Evolutionary conservation across 2,329 filamentous ascomycete species (phyloP).

Genomic region (Sporothrix inflata): DNA sequence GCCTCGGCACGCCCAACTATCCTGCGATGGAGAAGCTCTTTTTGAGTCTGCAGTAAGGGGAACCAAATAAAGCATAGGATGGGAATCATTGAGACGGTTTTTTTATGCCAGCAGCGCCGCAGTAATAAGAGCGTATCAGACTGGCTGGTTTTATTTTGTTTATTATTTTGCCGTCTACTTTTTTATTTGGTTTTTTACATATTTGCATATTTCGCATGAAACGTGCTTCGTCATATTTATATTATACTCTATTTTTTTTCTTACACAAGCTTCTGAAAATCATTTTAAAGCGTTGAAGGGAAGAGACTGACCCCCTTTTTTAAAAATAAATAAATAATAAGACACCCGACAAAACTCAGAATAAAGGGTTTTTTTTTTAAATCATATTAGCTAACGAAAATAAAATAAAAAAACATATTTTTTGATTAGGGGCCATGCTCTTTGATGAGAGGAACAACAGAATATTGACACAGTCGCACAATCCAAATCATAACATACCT

Average conservation of each 20-base stretch:
- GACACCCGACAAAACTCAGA: neutral
- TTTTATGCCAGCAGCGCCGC: neutral
- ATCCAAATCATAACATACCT: too few species aligned
- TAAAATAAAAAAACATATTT: too few species aligned
- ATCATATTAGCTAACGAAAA: neutral
- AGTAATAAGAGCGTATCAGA: neutral
- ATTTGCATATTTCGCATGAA: neutral
- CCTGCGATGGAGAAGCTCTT: constrained; percentile 41
- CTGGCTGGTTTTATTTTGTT: neutral
- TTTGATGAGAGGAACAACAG: too few species aligned
- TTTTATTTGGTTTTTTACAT: neutral
- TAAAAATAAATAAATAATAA: neutral
- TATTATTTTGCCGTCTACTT: neutral
- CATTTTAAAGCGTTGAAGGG: too few species aligned
- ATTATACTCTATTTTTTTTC: neutral
- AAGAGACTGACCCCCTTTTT: too few species aligned
- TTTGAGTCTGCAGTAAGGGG: constrained; percentile 33
- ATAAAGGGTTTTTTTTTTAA: neutral
- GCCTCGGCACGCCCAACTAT: constrained; percentile 38
- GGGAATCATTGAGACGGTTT: neutral
- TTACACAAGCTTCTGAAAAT: neutral
- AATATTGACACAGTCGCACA: too few species aligned
- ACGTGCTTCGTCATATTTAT: neutral
- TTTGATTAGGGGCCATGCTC: too few species aligned
- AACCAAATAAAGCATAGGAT: neutral